These are phyloP conservation scores for Rhinocladiella mackenziei DNA, from an alignment of 2,329 filamentous ascomycete species.

Conservation along the genomic window DNA sequence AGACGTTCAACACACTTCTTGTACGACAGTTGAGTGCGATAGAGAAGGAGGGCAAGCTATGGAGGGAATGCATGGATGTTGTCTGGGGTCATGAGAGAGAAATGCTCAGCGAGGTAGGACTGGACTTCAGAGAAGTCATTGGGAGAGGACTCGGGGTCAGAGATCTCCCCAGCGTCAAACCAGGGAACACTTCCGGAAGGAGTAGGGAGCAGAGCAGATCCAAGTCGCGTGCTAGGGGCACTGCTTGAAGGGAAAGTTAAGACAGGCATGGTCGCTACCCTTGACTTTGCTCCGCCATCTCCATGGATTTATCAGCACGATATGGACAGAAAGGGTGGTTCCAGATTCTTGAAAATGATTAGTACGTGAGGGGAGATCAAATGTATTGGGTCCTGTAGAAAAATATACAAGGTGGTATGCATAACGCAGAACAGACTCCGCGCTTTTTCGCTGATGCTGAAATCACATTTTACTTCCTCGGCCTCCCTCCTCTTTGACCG, in stretches of 20 bases:
- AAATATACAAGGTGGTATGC: slow-evolving; percentile 22
- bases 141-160: slow-evolving; percentile 49
- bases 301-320: background rate
- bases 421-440: slow-evolving; percentile 12
- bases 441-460: slow-evolving; percentile 17
- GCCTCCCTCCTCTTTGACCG: slow-evolving; percentile 5
- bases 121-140: slow-evolving; percentile 84
- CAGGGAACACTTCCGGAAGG: slow-evolving; percentile 1
- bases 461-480: slow-evolving; percentile 6
- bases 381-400: slow-evolving; percentile 12
- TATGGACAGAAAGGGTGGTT: background rate
- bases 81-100: slow-evolving; percentile 70
- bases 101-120: slow-evolving; percentile 75
- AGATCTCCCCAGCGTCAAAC: slow-evolving; percentile 6
- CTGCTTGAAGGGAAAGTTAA: slow-evolving; percentile 2
- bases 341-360: background rate
- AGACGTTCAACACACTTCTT: slow-evolving; percentile 81
- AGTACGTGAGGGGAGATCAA: slow-evolving; percentile 24
- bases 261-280: background rate
- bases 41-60: slow-evolving; percentile 68
- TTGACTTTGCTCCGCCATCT: too few relatives aligned
- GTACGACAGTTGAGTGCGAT: slow-evolving; percentile 82
- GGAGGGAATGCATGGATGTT: slow-evolving; percentile 76
- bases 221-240: slow-evolving; percentile 15
- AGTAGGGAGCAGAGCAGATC: slow-evolving; percentile 10